Conservation (phyloP, 352 stramenopile genomes). For the Pythium folliculosum region DNA sequence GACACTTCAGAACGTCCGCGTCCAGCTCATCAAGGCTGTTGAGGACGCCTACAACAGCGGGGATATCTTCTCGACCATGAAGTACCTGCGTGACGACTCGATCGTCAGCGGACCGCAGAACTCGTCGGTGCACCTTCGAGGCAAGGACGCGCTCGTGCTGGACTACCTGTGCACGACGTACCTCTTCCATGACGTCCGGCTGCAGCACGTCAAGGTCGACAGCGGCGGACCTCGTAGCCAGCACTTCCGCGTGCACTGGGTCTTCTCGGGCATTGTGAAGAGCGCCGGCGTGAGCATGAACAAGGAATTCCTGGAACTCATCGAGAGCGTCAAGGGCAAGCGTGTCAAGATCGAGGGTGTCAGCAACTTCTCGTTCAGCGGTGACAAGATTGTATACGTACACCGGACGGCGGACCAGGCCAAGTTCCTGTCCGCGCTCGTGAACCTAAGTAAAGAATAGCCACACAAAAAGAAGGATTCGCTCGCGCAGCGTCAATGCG, state of each 20-base stretch:
- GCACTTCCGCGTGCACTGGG: conserved; percentile 87
- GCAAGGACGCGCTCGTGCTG: conserved; percentile 83
- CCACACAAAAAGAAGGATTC: conserved; percentile 8
- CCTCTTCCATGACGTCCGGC: conserved; percentile 72
- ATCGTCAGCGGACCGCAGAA: conserved; percentile 87
- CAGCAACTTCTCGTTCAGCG: conserved; percentile 87
- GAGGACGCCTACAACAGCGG: conserved; percentile 81
- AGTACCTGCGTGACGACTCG: conserved; percentile 87
- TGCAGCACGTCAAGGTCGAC: conserved; percentile 84
- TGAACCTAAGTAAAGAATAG: conserved; percentile 78
- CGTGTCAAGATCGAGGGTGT: conserved; percentile 83
- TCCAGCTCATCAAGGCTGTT: conserved; percentile 81
- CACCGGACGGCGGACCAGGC: conserved; percentile 87
- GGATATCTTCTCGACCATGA: conserved; percentile 73
- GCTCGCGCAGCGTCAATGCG: conserved; percentile 1
- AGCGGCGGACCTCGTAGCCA: conserved; percentile 79
- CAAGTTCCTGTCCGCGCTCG: conserved; percentile 84
- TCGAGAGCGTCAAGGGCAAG: conserved; percentile 78
- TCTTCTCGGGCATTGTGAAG: conserved; percentile 75
- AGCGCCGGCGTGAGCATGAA: conserved; percentile 83
- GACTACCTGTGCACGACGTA: conserved; percentile 88
- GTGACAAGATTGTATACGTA: conserved; percentile 89
- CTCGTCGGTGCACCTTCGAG: conserved; percentile 78
- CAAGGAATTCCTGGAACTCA: conserved; percentile 87
- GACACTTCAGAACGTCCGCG: conserved; percentile 68